Percentiles rank a stretch among this genome's conserved stretches.
Conservation (phyloP, 1,139 yeast species). For the Debaryomyces fabryi region DNA sequence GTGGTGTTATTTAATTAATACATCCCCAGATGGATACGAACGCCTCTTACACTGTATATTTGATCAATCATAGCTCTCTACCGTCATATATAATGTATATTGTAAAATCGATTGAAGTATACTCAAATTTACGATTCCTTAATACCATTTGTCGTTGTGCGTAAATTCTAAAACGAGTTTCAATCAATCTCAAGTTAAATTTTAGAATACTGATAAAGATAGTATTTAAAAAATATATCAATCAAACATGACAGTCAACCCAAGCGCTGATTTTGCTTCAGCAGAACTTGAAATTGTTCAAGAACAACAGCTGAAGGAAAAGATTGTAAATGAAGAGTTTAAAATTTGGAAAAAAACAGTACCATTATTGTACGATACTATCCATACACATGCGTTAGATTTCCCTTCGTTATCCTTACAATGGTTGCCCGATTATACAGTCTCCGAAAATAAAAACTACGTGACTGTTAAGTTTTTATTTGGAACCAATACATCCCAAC, state of each 20-base stretch:
- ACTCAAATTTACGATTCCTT: constrained; percentile 1
- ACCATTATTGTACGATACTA: constrained; percentile 81
- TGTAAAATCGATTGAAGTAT: not conserved
- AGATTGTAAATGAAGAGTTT: constrained; percentile 67
- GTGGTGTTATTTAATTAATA: constrained; percentile 1
- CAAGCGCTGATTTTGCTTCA: constrained; percentile 17
- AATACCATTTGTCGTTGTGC: not conserved
- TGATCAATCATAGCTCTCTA: not conserved
- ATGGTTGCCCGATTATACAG: constrained; percentile 47
- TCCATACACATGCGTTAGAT: constrained; percentile 68
- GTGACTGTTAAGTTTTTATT: constrained; percentile 45
- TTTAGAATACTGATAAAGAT: constrained; percentile 1
- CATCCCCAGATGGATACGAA: not conserved
- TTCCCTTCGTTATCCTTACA: constrained; percentile 59
- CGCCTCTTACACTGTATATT: not conserved
- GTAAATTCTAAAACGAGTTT: constrained; percentile 6
- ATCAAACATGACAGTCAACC: constrained; percentile 11
- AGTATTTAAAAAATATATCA: not conserved
- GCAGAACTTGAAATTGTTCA: constrained; percentile 38
- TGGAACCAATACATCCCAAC: constrained; percentile 51
- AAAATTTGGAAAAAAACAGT: constrained; percentile 95
- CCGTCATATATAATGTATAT: constrained; percentile 3
- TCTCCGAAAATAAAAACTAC: constrained; percentile 36
- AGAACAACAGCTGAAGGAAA: constrained; percentile 54
- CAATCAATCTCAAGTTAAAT: constrained; percentile 3